Percentiles rank a stretch among this genome's conserved stretches.
Conservation (phyloP, 2,329 filamentous ascomycete species). For the Bipolaris gigantea region DNA sequence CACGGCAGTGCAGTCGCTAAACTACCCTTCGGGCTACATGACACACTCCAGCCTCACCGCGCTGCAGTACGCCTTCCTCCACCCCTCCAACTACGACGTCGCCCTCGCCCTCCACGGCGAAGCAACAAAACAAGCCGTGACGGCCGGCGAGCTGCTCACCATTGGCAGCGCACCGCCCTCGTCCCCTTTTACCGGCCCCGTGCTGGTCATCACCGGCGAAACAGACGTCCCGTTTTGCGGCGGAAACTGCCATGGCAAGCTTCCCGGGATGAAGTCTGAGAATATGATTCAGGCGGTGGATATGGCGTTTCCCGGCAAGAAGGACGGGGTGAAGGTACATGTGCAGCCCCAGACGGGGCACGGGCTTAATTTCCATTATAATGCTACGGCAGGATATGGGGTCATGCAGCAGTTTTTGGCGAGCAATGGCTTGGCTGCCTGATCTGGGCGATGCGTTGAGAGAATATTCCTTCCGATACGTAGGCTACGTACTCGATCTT, state of each 20-base stretch:
- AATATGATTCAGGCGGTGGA: slow-evolving; percentile 35
- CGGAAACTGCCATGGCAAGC: slow-evolving; percentile 54
- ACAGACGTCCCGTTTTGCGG: slow-evolving; percentile 62
- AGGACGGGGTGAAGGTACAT: slow-evolving; percentile 37
- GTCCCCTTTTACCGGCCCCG: slow-evolving; percentile 56
- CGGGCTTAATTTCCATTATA: slow-evolving; percentile 54
- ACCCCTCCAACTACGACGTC: slow-evolving; percentile 59
- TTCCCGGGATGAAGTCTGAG: no score
- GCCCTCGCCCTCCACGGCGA: slow-evolving; percentile 53
- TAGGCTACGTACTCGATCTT: no score
- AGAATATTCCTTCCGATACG: no score
- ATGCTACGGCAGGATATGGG: slow-evolving; percentile 46
- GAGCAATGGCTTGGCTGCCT: slow-evolving; percentile 26
- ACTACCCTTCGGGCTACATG: slow-evolving; percentile 57
- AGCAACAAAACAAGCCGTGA: slow-evolving; percentile 58
- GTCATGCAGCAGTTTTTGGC: slow-evolving; percentile 44
- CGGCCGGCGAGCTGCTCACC: slow-evolving; percentile 62
- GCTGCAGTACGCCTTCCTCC: slow-evolving; percentile 55
- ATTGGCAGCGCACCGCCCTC: slow-evolving; percentile 47
- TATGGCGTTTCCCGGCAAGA: slow-evolving; percentile 28
- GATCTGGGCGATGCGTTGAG: no score
- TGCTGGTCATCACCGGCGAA: slow-evolving; percentile 61
- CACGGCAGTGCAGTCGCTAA: slow-evolving; percentile 25
- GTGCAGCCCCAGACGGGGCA: slow-evolving; percentile 55
- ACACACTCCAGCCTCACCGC: slow-evolving; percentile 51